A percentile compares a stretch with the other conserved stretches of the same genome.
Evolutionary conservation across 305 asterid species (phyloP).

Genomic region (Solanum chacoense): DNA sequence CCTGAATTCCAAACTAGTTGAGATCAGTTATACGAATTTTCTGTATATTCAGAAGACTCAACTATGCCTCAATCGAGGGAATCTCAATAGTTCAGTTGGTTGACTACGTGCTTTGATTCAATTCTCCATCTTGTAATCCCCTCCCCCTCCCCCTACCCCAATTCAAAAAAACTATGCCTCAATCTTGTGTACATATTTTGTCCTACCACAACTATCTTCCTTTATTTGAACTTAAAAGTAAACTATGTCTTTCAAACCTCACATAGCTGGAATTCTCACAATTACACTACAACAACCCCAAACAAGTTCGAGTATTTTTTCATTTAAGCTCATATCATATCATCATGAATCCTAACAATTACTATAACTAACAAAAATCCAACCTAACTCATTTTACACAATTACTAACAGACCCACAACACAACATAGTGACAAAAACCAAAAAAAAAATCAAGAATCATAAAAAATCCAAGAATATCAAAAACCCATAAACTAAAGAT

Average conservation of each 20-base stretch:
- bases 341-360: background rate
- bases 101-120: background rate
- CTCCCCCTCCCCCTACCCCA: background rate
- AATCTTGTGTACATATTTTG: background rate
- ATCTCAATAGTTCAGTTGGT: background rate
- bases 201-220: background rate
- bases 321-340: background rate
- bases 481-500: background rate
- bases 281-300: background rate
- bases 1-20: background rate
- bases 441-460: background rate
- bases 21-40: background rate
- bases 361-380: background rate
- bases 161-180: background rate
- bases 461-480: background rate
- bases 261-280: background rate
- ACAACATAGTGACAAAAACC: background rate
- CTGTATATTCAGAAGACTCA: background rate
- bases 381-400: background rate
- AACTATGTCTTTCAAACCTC: background rate
- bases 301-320: background rate
- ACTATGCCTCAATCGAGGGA: background rate
- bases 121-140: background rate
- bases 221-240: background rate
- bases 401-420: background rate